These are phyloP conservation scores for Penicillium taxi DNA, from an alignment of 495 filamentous ascomycete species.

Conservation along the genomic window DNA sequence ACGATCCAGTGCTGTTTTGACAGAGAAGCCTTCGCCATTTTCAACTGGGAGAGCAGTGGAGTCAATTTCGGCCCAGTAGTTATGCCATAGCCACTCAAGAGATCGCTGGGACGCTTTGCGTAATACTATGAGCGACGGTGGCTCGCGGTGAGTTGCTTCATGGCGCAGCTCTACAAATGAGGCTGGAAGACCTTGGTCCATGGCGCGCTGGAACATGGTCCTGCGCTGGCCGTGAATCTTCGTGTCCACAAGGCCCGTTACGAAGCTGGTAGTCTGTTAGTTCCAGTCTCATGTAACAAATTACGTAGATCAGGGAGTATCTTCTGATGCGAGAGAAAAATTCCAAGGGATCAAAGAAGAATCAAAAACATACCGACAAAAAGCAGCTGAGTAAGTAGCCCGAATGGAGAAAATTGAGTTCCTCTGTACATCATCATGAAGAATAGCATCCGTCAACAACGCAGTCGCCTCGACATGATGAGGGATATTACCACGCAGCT, in stretches of 20 bases:
- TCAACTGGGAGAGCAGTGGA: slow-evolving; percentile 2
- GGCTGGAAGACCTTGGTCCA: slow-evolving; percentile 65
- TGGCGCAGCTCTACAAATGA: slow-evolving; percentile 87
- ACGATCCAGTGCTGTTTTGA: slow-evolving; percentile 14
- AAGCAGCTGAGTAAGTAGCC: slow-evolving; percentile 51
- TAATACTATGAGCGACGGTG: slow-evolving; percentile 66
- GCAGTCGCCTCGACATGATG: slow-evolving; percentile 79
- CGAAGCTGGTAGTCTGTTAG: slow-evolving; percentile 52
- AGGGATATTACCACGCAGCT: slow-evolving; percentile 63
- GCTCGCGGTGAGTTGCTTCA: slow-evolving; percentile 78
- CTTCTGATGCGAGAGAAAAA: not conserved
- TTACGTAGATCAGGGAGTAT: slow-evolving; percentile 5
- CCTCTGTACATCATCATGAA: slow-evolving; percentile 53
- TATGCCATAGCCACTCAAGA: slow-evolving; percentile 78
- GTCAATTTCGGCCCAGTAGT: slow-evolving; percentile 60
- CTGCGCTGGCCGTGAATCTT: slow-evolving; percentile 58
- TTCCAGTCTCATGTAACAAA: not conserved
- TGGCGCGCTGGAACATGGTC: slow-evolving; percentile 77
- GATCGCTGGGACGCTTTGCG: slow-evolving; percentile 56
- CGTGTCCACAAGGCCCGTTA: slow-evolving; percentile 78
- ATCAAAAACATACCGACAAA: slow-evolving; percentile 45
- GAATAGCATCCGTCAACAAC: slow-evolving; percentile 62
- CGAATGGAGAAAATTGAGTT: slow-evolving; percentile 47
- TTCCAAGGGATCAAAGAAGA: not conserved
- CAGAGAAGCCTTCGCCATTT: slow-evolving; percentile 7